A percentile compares a stretch with the other conserved stretches of the same genome.
Conservation (phyloP, 805 yeast species). For the Pichia thaimueangensis region DNA sequence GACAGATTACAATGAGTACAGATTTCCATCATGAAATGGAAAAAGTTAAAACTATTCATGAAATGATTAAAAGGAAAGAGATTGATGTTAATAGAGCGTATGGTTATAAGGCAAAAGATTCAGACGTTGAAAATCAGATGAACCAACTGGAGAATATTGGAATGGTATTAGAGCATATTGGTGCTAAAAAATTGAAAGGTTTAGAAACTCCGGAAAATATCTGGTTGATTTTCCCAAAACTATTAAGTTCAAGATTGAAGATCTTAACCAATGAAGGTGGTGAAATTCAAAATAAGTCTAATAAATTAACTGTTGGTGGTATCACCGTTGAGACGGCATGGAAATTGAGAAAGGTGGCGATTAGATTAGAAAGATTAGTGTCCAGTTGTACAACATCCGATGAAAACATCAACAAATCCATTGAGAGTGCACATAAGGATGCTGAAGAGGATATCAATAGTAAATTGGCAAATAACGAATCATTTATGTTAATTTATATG, state of each 20-base stretch:
- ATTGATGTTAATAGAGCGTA: conserved; percentile 34
- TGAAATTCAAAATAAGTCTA: conserved; percentile 24
- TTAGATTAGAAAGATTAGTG: conserved; percentile 53
- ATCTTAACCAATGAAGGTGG: conserved; percentile 29
- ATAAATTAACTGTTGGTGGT: conserved; percentile 25
- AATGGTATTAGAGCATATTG: conserved; percentile 59
- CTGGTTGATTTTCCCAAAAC: conserved; percentile 68
- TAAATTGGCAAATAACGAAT: conserved; percentile 19
- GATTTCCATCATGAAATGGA: conserved; percentile 74
- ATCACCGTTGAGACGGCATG: conserved; percentile 25
- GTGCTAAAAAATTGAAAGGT: conserved; percentile 89
- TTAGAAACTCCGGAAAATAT: conserved; percentile 88
- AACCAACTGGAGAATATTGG: conserved; percentile 61
- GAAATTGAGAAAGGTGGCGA: conserved; percentile 45
- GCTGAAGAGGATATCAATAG: conserved; percentile 14
- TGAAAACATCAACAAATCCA: conserved; percentile 6
- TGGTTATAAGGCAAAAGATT: conserved; percentile 33
- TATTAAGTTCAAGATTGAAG: conserved; percentile 54
- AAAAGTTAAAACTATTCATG: conserved; percentile 45
- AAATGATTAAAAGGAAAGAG: conserved; percentile 30
- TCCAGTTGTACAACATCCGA: conserved; percentile 34
- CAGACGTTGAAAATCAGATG: conserved; percentile 57
- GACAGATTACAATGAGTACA: conserved; percentile 84
- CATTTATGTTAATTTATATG: conserved; percentile 48
- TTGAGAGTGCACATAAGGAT: conserved; percentile 16